A percentile compares a stretch with the other conserved stretches of the same genome.
Conservation (phyloP, 306 rosid species). For the Leucaena leucocephala region DNA sequence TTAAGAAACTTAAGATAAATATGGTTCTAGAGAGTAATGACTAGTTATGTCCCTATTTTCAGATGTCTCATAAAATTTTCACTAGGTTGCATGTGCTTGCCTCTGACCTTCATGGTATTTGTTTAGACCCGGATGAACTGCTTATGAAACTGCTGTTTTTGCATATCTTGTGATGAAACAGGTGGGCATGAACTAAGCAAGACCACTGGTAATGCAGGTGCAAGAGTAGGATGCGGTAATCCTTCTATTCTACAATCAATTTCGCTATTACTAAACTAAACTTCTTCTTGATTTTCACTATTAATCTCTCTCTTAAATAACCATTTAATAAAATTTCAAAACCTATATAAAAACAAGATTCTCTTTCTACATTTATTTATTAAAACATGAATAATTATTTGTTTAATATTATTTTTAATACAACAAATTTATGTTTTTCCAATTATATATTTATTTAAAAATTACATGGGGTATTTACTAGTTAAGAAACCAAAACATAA, state of each 20-base stretch:
- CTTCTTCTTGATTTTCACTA: neutral
- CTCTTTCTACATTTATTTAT: neutral
- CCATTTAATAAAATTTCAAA: neutral
- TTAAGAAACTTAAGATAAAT: neutral
- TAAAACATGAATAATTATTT: neutral
- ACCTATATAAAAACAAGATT: neutral
- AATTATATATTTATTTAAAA: neutral
- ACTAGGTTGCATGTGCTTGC: neutral
- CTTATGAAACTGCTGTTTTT: neutral
- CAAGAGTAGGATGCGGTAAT: slow-evolving; percentile 82
- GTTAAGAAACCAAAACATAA: neutral
- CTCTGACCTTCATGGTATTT: slow-evolving; percentile 21
- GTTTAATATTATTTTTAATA: neutral
- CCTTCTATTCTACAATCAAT: slow-evolving; percentile 27
- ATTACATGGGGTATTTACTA: neutral
- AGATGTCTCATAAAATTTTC: neutral
- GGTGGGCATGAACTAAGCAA: slow-evolving; percentile 90
- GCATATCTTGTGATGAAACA: slow-evolving; percentile 36
- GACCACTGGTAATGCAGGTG: slow-evolving; percentile 89
- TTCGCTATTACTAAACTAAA: neutral
- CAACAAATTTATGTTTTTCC: neutral
- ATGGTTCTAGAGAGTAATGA: neutral
- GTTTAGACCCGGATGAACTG: slow-evolving; percentile 5
- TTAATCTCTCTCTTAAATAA: neutral
- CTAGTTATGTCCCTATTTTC: neutral